These are phyloP conservation scores for Wakefieldia striispora DNA, from an alignment of 768 basidiomycete genomes.

Conservation along the genomic window DNA sequence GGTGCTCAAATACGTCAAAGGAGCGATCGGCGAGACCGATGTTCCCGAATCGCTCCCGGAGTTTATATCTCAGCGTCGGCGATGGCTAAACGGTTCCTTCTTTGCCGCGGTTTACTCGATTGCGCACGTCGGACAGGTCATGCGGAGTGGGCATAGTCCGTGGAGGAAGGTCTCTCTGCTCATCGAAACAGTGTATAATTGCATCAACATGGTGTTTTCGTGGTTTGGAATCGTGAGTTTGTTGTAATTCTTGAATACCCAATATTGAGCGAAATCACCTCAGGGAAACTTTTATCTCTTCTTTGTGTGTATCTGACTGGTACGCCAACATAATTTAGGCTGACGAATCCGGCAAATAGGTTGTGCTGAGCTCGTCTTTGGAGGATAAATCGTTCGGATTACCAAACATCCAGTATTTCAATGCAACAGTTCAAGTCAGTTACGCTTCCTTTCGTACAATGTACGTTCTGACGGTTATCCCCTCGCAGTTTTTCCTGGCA, in stretches of 20 bases:
- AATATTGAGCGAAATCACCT: neutral
- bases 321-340: neutral
- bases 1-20: slow-evolving; percentile 96
- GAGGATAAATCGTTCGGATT: slow-evolving; percentile 72
- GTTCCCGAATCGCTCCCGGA: slow-evolving; percentile 92
- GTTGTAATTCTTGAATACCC: neutral
- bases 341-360: slow-evolving; percentile 38
- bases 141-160: slow-evolving; percentile 58
- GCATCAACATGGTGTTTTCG: slow-evolving; percentile 82
- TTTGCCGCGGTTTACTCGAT: slow-evolving; percentile 94
- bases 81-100: slow-evolving; percentile 92
- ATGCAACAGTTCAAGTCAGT: slow-evolving; percentile 69
- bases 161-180: slow-evolving; percentile 71
- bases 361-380: slow-evolving; percentile 84
- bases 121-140: slow-evolving; percentile 54
- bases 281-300: slow-evolving; percentile 96
- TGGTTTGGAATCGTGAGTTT: slow-evolving; percentile 88
- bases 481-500: slow-evolving; percentile 70
- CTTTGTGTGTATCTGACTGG: slow-evolving; percentile 57
- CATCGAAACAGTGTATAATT: slow-evolving; percentile 82
- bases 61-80: slow-evolving; percentile 88
- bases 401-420: slow-evolving; percentile 65
- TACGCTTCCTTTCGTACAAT: neutral
- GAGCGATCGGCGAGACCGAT: slow-evolving; percentile 90
- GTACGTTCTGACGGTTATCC: slow-evolving; percentile 1